Percentiles rank a stretch among this genome's conserved stretches.
Conservation (phyloP, 2,329 filamentous ascomycete genomes). For the Pestalotiopsis sp. region DNA sequence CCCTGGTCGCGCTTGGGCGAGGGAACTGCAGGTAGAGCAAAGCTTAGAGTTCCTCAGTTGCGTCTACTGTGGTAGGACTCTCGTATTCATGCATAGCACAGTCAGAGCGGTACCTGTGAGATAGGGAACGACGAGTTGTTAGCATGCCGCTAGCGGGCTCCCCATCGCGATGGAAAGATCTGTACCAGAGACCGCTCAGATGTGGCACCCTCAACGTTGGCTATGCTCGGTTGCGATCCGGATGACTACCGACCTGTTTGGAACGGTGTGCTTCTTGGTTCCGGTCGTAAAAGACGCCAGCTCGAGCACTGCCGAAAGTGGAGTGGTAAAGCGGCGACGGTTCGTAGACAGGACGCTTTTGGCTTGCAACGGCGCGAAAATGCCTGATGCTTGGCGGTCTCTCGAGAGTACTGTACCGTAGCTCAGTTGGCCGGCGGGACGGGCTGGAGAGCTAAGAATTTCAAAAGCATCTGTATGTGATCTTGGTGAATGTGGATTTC, state of each 20-base stretch:
- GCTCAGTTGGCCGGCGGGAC: not conserved
- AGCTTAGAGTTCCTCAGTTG: slow-evolving; percentile 4
- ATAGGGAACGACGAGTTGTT: not conserved
- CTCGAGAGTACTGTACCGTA: not conserved
- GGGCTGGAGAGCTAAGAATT: not conserved
- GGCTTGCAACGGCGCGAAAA: slow-evolving; percentile 4
- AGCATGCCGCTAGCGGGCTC: not conserved
- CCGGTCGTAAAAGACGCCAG: not conserved
- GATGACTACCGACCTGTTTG: not conserved
- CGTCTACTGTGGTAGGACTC: not conserved
- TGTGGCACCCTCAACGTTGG: not conserved
- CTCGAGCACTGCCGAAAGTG: not conserved
- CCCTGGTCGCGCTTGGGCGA: not conserved
- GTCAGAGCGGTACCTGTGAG: slow-evolving; percentile 3
- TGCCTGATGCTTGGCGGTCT: not conserved
- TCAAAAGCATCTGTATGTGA: not conserved
- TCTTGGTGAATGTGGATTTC: not conserved
- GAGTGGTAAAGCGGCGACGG: not conserved
- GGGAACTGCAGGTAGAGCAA: not conserved
- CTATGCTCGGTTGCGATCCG: not conserved
- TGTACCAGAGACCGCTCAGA: not conserved
- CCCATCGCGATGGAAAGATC: not conserved
- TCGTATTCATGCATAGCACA: slow-evolving; percentile 6
- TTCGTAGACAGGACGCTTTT: not conserved
- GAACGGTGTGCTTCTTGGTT: not conserved